Base-by-base conservation (phyloP, 192 early-diverging fungal genomes). In the Dissophora ornata region DNA sequence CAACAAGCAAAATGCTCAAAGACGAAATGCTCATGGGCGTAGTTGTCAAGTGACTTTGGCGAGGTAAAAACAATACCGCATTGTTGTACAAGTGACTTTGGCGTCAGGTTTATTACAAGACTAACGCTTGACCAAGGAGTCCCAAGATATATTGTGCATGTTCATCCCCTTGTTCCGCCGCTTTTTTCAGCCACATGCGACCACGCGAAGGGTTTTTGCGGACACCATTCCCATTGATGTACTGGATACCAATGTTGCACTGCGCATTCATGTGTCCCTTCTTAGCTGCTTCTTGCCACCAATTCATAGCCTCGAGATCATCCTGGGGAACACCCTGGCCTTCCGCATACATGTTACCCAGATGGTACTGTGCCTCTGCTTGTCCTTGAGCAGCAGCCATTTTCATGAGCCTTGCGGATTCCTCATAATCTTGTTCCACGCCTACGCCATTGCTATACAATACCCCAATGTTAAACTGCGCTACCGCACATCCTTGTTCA, bases 341-440 rank as follows among this genome's bases (percentile, higher is more conserved):
- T 30, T 79, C 19, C 48, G 73, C 75, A 52, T 82, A 79, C 25
- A 61, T 80, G n/a, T 49, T 57, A 10, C 78, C 77, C 15, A 82
- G 44, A 2, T 62, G 26, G 28, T 57, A 67, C 16, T 75, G 46
- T 2, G 81, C 83, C 19, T 47, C 21, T 10, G 67, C 33, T 29
- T 80, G 61, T 19, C 81, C 81, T 8, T 56, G 50, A 12, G 57
- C 41, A 1, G 78, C 79, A 1, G 82, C 80, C 21, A 64, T 65
- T 12, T 38, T 49, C 45, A 68, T 82, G 67, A 68, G 80, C 4
- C 21, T 6, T 22, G 21, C 21, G 8, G 46, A 48, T 24, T 11
- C 49, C 15, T 5, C 2, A 18, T 24, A 45, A 34, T 38, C 12
- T 24, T 45, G 25, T 42, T 33, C 60, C 26, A 79, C 74, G 33